Percentiles rank a stretch among this genome's conserved stretches.
These are phyloP conservation scores for Lentinula novae-zelandiae DNA, from an alignment of 1,284 basidiomycete species.

Conservation along the genomic window DNA sequence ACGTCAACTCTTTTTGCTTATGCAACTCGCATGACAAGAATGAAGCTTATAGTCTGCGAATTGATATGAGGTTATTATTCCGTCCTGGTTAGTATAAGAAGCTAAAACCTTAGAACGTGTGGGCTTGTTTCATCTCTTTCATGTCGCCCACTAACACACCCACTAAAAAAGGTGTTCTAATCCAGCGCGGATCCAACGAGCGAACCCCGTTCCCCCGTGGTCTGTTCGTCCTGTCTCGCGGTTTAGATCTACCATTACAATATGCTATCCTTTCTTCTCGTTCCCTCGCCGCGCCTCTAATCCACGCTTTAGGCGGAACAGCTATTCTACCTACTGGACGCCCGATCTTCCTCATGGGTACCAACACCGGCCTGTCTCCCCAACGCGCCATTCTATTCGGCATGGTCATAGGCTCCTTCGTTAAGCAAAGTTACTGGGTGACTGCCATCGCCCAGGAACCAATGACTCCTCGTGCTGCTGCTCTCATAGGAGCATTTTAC, in stretches of 20 bases:
- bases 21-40: no score
- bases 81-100: no score
- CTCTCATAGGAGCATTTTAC: background rate
- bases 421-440: constrained; percentile 6
- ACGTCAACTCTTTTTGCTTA: no score
- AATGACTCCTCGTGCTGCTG: background rate
- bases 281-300: background rate
- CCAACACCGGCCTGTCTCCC: constrained; percentile 5
- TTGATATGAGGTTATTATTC: no score
- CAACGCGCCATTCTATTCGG: constrained; percentile 10
- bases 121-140: no score
- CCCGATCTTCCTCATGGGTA: background rate
- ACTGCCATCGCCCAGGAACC: background rate
- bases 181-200: background rate
- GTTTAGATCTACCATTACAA: constrained; percentile 7
- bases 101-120: no score
- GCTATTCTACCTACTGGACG: background rate
- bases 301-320: constrained; percentile 2
- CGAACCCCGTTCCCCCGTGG: background rate
- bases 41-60: no score
- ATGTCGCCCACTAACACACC: no score
- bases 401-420: constrained; percentile 5
- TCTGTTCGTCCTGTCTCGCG: constrained; percentile 6
- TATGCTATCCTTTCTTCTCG: constrained; percentile 7
- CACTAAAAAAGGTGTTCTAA: no score